phyloP scores from a whole-genome alignment of 176 grass and related monocot species.

The Oryza rufipogon region DNA sequence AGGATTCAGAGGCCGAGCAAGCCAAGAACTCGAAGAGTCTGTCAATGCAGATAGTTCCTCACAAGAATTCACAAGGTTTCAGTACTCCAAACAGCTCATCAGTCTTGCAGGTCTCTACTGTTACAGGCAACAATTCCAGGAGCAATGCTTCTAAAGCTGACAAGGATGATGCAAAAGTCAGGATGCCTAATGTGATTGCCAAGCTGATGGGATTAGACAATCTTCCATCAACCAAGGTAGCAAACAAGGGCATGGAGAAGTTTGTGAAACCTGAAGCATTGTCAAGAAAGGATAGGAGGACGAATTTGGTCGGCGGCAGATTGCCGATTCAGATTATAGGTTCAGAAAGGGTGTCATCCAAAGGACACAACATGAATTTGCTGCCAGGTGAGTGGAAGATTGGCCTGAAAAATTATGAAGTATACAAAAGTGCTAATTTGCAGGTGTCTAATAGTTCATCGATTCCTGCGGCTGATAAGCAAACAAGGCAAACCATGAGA shows the following conservation, averaged over 20 bases:
- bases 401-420: conserved; percentile 43
- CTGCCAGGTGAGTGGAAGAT: conserved; percentile 44
- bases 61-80: conserved; percentile 42
- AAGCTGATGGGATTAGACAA: conserved; percentile 95
- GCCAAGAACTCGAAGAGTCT: conserved; percentile 24
- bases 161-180: conserved; percentile 54
- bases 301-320: conserved; percentile 2
- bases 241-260: conserved; percentile 43
- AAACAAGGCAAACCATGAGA: conserved; percentile 55
- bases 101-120: conserved; percentile 17
- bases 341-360: conserved; percentile 35
- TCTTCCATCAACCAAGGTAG: conserved; percentile 53
- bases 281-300: conserved; percentile 28
- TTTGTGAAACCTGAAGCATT: conserved; percentile 55
- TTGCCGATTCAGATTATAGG: conserved; percentile 46
- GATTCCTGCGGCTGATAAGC: conserved; percentile 35
- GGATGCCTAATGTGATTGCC: conserved; percentile 80
- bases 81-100: conserved; percentile 25
- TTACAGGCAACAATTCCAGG: conserved; percentile 23
- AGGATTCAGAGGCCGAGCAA: conserved; percentile 29
- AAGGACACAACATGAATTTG: conserved; percentile 39
- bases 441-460: conserved; percentile 20
- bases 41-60: conserved; percentile 50
- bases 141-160: conserved; percentile 24
- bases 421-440: conserved; percentile 22